A percentile compares a stretch with the other conserved stretches of the same genome.
phyloP scores from a whole-genome alignment of 306 rosid species.

The Malus fusca region DNA sequence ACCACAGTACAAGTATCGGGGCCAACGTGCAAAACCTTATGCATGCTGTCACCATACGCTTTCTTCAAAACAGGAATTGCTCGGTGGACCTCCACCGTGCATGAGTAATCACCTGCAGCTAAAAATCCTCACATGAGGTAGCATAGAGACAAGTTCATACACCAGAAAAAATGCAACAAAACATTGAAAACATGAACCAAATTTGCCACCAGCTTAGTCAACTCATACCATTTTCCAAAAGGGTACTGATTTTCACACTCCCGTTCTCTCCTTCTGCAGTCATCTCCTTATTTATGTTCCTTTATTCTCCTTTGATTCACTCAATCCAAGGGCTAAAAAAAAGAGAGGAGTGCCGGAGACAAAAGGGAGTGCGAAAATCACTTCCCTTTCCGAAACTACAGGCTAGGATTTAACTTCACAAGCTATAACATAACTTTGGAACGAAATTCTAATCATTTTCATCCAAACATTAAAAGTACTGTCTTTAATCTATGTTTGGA shows the following conservation, averaged over 20 bases:
- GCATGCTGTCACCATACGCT: conserved; percentile 63
- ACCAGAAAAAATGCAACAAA: neutral
- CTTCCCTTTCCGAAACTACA: too few species aligned
- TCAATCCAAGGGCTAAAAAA: too few species aligned
- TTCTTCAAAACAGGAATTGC: conserved; percentile 48
- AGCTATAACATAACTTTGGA: neutral
- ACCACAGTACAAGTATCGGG: conserved; percentile 56
- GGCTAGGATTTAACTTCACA: neutral
- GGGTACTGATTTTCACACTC: too few species aligned
- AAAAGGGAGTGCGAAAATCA: too few species aligned
- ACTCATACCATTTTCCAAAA: neutral
- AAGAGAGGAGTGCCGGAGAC: too few species aligned
- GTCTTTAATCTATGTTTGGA: too few species aligned
- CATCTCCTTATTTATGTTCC: too few species aligned
- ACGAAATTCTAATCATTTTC: neutral
- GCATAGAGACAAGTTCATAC: neutral
- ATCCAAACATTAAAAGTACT: neutral
- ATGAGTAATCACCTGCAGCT: conserved; percentile 54
- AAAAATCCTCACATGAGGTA: neutral
- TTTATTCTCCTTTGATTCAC: too few species aligned
- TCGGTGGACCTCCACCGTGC: conserved; percentile 52
- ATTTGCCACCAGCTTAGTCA: neutral
- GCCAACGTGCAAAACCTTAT: conserved; percentile 61
- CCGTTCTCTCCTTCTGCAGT: too few species aligned
- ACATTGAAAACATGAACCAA: neutral